Evolutionary conservation across 139 green algal species (phyloP).

Genomic region (Tetradesmus lagerheimii): DNA sequence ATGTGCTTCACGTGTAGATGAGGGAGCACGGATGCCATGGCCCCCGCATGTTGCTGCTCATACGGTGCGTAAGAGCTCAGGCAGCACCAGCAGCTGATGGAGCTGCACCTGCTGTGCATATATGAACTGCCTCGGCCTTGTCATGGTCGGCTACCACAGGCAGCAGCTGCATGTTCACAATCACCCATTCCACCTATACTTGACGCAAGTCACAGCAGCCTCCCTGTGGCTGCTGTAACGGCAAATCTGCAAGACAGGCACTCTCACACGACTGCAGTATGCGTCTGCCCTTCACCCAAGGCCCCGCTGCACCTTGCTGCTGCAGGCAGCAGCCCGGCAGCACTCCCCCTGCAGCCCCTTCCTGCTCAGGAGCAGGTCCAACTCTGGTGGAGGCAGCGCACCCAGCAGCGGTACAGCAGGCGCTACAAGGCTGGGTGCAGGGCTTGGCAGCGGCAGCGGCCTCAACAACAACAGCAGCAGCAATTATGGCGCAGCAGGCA

Average conservation of each 20-base stretch:
- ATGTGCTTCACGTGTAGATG: background rate
- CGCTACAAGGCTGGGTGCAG: background rate
- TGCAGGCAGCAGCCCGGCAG: background rate
- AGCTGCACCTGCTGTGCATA: no score
- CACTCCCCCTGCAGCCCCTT: slow-evolving; percentile 14
- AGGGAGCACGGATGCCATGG: background rate
- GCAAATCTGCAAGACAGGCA: no score
- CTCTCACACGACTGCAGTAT: no score
- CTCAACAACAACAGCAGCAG: background rate
- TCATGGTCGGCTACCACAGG: no score
- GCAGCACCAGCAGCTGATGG: background rate
- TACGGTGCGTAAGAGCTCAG: background rate
- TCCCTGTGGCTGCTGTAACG: no score
- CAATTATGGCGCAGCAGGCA: background rate
- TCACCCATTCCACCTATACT: no score
- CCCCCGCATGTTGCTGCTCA: background rate
- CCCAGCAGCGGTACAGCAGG: background rate
- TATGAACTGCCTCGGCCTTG: no score
- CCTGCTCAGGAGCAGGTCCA: background rate
- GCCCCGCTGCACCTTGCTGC: background rate
- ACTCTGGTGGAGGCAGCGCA: background rate
- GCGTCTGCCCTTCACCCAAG: no score
- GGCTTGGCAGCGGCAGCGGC: background rate
- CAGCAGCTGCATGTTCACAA: no score
- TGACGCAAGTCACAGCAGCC: no score